Conservation (phyloP, 805 yeast genomes). For the Cyberlindnera veronae region DNA sequence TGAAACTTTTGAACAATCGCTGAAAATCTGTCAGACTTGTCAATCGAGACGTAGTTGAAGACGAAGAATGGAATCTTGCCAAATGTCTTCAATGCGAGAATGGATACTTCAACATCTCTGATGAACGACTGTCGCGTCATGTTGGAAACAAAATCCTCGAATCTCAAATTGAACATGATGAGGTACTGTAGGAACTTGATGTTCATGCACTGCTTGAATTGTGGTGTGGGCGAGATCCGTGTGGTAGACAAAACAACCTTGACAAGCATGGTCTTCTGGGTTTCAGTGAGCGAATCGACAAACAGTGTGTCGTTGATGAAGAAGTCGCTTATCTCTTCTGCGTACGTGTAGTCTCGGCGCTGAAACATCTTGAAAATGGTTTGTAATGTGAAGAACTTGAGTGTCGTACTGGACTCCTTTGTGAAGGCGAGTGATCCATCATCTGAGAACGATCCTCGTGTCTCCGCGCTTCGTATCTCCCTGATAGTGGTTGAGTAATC, state of each 20-base stretch:
- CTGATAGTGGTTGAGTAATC: slow-evolving; percentile 7
- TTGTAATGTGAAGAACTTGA: slow-evolving; percentile 23
- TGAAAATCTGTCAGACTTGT: slow-evolving; percentile 10
- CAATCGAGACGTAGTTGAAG: slow-evolving; percentile 10
- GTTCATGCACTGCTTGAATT: slow-evolving; percentile 21
- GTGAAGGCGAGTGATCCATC: slow-evolving; percentile 1
- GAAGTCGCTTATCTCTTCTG: slow-evolving; percentile 10
- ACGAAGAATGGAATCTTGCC: slow-evolving; percentile 17
- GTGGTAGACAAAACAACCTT: slow-evolving; percentile 22
- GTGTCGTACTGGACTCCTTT: slow-evolving; percentile 1
- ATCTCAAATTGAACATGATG: slow-evolving; percentile 13
- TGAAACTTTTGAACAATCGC: slow-evolving; percentile 4
- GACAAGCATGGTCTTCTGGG: slow-evolving; percentile 15
- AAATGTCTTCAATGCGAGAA: slow-evolving; percentile 3
- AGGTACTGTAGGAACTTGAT: slow-evolving; percentile 23
- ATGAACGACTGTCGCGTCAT: slow-evolving; percentile 9
- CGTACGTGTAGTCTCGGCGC: slow-evolving; percentile 7
- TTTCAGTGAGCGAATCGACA: slow-evolving; percentile 1
- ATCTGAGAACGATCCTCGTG: background rate
- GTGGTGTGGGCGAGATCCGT: slow-evolving; percentile 14
- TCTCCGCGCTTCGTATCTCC: slow-evolving; percentile 9
- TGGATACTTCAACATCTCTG: slow-evolving; percentile 4
- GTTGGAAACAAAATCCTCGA: slow-evolving; percentile 21
- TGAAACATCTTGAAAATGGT: slow-evolving; percentile 23
- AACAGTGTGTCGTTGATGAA: slow-evolving; percentile 11